Percentiles rank a stretch among this genome's conserved stretches.
These are phyloP conservation scores for Cystoisospora suis DNA, from an alignment of 169 alveolate genomes.

Conservation along the genomic window DNA sequence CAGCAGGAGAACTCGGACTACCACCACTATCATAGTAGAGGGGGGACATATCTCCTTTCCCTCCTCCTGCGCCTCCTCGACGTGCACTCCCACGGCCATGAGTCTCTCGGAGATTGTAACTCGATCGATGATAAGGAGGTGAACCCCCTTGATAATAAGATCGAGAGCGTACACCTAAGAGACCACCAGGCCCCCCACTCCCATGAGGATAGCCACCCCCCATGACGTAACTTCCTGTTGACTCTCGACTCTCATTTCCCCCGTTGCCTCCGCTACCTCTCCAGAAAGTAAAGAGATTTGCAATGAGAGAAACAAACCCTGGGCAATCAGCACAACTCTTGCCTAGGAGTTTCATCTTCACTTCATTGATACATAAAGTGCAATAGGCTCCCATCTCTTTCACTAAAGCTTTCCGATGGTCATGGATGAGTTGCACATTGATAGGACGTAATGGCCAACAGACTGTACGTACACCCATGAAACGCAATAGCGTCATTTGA, in stretches of 20 bases:
- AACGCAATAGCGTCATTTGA: conserved; percentile 54
- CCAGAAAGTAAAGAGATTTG: conserved; percentile 47
- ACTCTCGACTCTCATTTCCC: too few relatives aligned
- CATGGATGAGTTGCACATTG: conserved; percentile 50
- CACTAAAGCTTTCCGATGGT: conserved; percentile 54
- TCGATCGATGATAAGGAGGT: too few relatives aligned
- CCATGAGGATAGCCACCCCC: neutral
- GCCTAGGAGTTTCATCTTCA: conserved; percentile 63
- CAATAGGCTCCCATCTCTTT: conserved; percentile 58
- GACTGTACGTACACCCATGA: conserved; percentile 49
- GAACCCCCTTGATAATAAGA: too few relatives aligned
- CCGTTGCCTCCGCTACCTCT: conserved; percentile 9
- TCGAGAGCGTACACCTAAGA: too few relatives aligned
- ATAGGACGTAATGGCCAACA: conserved; percentile 43
- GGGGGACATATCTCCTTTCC: too few relatives aligned
- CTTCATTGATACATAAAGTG: conserved; percentile 38
- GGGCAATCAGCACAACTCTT: conserved; percentile 64
- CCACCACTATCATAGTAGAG: neutral
- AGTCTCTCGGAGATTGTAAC: too few relatives aligned
- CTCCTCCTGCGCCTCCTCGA: too few relatives aligned
- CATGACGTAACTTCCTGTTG: neutral
- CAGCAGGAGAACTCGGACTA: neutral
- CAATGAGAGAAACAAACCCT: conserved; percentile 48
- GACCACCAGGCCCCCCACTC: neutral
- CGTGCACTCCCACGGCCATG: too few relatives aligned